phyloP scores from a whole-genome alignment of 2,329 filamentous ascomycete species.

The Diaporthe caulivora region DNA sequence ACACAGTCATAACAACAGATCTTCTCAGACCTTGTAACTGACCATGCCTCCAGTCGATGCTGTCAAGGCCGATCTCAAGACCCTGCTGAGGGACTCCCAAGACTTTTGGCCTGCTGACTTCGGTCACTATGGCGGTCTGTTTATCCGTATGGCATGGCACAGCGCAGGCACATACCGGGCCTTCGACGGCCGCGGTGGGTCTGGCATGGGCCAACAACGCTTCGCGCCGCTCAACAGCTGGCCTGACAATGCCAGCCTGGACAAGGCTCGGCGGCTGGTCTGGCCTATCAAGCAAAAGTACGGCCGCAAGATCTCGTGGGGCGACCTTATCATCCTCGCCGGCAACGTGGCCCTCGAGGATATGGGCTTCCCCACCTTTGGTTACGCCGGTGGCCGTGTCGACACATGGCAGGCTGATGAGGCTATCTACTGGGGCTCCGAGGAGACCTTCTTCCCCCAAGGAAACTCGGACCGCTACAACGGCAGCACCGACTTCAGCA shows the following conservation, averaged over 20 bases:
- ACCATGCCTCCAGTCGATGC: slow-evolving; percentile 57
- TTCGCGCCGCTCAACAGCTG: slow-evolving; percentile 79
- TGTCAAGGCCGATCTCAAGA: slow-evolving; percentile 78
- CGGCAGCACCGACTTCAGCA: slow-evolving; percentile 63
- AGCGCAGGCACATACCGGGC: slow-evolving; percentile 83
- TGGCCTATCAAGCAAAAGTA: slow-evolving; percentile 88
- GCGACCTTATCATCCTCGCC: slow-evolving; percentile 75
- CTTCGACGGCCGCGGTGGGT: slow-evolving; percentile 79
- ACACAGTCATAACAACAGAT: too few relatives aligned
- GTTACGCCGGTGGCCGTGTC: slow-evolving; percentile 76
- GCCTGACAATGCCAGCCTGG: slow-evolving; percentile 80
- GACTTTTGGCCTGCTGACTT: slow-evolving; percentile 88
- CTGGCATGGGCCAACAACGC: slow-evolving; percentile 76
- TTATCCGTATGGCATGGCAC: slow-evolving; percentile 87
- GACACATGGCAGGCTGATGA: slow-evolving; percentile 81
- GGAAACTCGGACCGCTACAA: slow-evolving; percentile 60
- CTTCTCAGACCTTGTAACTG: not conserved
- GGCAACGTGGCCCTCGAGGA: slow-evolving; percentile 81
- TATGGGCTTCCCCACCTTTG: slow-evolving; percentile 78
- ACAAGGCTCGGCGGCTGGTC: slow-evolving; percentile 81
- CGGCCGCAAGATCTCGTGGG: slow-evolving; percentile 82
- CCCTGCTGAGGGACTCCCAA: slow-evolving; percentile 82
- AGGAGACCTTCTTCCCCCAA: slow-evolving; percentile 75
- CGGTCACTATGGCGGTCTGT: slow-evolving; percentile 84
- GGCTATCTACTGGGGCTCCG: slow-evolving; percentile 80